phyloP scores from a whole-genome alignment of 805 yeast species.

The Suhomyces canberraensis region DNA sequence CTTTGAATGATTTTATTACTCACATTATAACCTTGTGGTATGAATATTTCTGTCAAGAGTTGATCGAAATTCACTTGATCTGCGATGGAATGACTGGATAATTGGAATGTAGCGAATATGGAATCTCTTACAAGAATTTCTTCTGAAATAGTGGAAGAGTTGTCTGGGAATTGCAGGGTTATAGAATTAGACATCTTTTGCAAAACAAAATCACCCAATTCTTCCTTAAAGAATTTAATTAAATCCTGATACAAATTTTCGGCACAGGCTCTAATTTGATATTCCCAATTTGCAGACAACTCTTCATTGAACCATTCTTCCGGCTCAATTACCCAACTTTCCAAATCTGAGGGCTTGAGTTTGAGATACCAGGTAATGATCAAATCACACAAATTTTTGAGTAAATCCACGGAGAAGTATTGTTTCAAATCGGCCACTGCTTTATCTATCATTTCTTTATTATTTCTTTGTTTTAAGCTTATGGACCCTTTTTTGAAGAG shows the following conservation, averaged over 20 bases:
- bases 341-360: constrained; percentile 71
- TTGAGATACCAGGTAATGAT: constrained; percentile 72
- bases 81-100: constrained; percentile 64
- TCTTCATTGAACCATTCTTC: constrained; percentile 93
- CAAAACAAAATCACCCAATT: constrained; percentile 52
- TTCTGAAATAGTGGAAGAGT: not conserved
- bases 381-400: constrained; percentile 59
- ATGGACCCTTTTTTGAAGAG: constrained; percentile 66
- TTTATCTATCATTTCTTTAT: constrained; percentile 57
- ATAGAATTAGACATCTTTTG: constrained; percentile 52
- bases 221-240: constrained; percentile 57
- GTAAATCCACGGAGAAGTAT: constrained; percentile 55
- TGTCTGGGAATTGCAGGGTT: constrained; percentile 12
- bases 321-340: constrained; percentile 80
- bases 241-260: constrained; percentile 80
- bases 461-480: constrained; percentile 59
- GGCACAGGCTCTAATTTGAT: constrained; percentile 80
- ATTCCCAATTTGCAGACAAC: constrained; percentile 73
- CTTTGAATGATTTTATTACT: constrained; percentile 66
- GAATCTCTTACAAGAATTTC: constrained; percentile 74
- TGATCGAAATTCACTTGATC: constrained; percentile 68
- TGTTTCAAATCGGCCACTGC: constrained; percentile 53
- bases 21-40: constrained; percentile 60
- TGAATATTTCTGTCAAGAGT: constrained; percentile 53
- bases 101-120: constrained; percentile 76